A percentile compares a stretch with the other conserved stretches of the same genome.
Conservation (phyloP, 1,284 basidiomycete species). For the Erythrobasidium hasegawianum region DNA sequence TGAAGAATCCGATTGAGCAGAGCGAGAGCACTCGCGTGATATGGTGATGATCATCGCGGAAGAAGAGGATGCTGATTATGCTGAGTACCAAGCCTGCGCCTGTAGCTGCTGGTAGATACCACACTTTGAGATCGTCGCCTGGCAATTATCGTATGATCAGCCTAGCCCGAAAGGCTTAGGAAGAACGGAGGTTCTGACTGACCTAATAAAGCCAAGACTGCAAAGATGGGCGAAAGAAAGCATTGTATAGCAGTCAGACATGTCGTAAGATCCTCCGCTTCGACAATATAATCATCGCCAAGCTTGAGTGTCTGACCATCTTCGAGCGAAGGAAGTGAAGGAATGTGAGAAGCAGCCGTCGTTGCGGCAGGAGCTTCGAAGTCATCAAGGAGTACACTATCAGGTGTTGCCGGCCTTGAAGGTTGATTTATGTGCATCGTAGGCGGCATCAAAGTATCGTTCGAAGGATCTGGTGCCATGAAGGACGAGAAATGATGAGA, state of each 20-base stretch:
- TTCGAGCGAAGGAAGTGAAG: slow-evolving; percentile 20
- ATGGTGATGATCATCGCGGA: slow-evolving; percentile 56
- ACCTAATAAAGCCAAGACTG: slow-evolving; percentile 70
- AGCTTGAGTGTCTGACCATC: slow-evolving; percentile 8
- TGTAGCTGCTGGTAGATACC: slow-evolving; percentile 59
- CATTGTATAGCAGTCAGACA: slow-evolving; percentile 77
- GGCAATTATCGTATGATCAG: too few relatives aligned
- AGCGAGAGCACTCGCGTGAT: slow-evolving; percentile 64
- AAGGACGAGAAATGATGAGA: slow-evolving; percentile 11
- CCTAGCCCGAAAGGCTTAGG: too few relatives aligned
- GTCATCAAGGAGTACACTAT: background rate
- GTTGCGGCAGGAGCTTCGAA: background rate
- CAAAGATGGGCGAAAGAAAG: slow-evolving; percentile 71
- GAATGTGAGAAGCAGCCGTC: background rate
- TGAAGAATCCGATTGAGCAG: slow-evolving; percentile 81
- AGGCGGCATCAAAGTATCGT: slow-evolving; percentile 6
- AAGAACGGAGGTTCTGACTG: too few relatives aligned
- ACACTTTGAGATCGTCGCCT: slow-evolving; percentile 59
- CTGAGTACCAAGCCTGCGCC: slow-evolving; percentile 59
- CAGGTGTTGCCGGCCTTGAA: background rate
- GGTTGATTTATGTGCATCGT: too few relatives aligned
- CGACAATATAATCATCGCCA: slow-evolving; percentile 22
- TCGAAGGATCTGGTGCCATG: background rate
- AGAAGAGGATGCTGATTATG: slow-evolving; percentile 60
- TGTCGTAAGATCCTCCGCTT: slow-evolving; percentile 62